These are phyloP conservation scores for Candida saitoana DNA, from an alignment of 805 yeast genomes.

Conservation along the genomic window DNA sequence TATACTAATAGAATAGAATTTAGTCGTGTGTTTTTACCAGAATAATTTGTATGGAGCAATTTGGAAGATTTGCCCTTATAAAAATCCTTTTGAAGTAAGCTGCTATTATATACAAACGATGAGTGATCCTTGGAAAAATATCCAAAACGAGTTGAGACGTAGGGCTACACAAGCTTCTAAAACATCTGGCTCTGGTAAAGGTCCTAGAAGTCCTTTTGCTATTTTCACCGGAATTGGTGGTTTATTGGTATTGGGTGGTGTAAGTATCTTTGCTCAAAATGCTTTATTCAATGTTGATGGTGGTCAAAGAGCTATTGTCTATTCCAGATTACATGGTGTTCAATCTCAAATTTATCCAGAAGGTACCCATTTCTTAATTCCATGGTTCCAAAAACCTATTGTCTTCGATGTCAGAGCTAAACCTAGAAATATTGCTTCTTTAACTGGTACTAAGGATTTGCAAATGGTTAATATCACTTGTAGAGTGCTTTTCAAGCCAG, in stretches of 20 bases:
- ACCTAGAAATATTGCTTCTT: constrained; percentile 91
- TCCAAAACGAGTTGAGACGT: constrained; percentile 40
- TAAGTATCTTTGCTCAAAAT: constrained; percentile 37
- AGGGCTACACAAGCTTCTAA: constrained; percentile 29
- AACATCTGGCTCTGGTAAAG: constrained; percentile 18
- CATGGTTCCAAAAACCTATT: constrained; percentile 92
- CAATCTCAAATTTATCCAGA: constrained; percentile 79
- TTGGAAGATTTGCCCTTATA: constrained; percentile 2
- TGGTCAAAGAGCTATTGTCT: constrained; percentile 96
- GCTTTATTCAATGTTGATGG: constrained; percentile 76
- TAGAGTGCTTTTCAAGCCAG: constrained; percentile 91
- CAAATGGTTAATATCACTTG: constrained; percentile 99
- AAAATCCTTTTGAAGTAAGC: background rate
- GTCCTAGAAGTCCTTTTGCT: constrained; percentile 34
- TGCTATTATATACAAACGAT: constrained; percentile 13
- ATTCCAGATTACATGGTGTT: constrained; percentile 83
- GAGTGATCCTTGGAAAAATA: constrained; percentile 42
- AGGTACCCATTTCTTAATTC: constrained; percentile 92
- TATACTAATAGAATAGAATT: too few species aligned
- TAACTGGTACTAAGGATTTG: constrained; percentile 96
- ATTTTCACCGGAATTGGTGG: constrained; percentile 43
- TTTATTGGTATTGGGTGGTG: constrained; percentile 36
- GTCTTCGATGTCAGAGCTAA: constrained; percentile 94
- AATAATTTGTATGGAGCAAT: background rate
- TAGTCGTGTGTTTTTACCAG: background rate